These are phyloP conservation scores for Aspergillus sp. DNA, from an alignment of 2,329 filamentous ascomycete genomes.

Conservation along the genomic window DNA sequence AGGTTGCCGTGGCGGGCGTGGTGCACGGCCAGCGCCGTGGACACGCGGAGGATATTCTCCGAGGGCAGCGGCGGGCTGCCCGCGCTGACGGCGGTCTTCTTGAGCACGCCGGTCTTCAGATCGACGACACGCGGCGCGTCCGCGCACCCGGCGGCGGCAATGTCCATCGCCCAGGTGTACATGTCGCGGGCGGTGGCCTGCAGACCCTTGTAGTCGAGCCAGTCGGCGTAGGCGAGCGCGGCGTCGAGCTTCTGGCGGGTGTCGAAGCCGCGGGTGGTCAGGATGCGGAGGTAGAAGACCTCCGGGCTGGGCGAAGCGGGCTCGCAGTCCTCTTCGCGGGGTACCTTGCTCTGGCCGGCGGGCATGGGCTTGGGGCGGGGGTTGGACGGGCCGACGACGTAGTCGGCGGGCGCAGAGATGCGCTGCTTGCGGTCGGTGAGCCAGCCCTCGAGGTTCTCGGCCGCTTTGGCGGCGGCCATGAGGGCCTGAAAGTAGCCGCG, in stretches of 20 bases:
- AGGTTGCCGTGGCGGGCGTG: conserved; percentile 68
- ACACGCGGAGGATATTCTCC: conserved; percentile 69
- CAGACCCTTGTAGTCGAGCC: conserved; percentile 73
- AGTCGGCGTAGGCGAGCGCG: conserved; percentile 78
- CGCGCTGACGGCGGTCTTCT: conserved; percentile 51
- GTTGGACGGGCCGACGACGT: conserved; percentile 80
- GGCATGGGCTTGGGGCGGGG: conserved; percentile 72
- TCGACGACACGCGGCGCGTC: conserved; percentile 55
- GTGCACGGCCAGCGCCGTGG: conserved; percentile 76
- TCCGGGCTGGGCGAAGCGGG: conserved; percentile 68
- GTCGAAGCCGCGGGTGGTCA: conserved; percentile 77
- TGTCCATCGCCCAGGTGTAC: conserved; percentile 72
- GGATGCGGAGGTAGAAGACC: conserved; percentile 74
- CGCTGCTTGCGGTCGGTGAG: conserved; percentile 66
- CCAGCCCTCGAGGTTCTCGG: conserved; percentile 80
- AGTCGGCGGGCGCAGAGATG: conserved; percentile 67
- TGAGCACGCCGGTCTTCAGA: conserved; percentile 61
- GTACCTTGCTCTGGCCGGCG: conserved; percentile 58
- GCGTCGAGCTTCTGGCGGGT: conserved; percentile 77
- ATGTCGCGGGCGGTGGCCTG: conserved; percentile 66
- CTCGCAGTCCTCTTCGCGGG: conserved; percentile 72
- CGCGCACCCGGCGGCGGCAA: conserved; percentile 60
- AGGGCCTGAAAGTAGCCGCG: conserved; percentile 80
- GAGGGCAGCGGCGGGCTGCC: conserved; percentile 51
- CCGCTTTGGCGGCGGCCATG: conserved; percentile 71